Base-by-base conservation (phyloP, 352 stramenopile species). In the Hyaloperonospora arabidopsidis region DNA sequence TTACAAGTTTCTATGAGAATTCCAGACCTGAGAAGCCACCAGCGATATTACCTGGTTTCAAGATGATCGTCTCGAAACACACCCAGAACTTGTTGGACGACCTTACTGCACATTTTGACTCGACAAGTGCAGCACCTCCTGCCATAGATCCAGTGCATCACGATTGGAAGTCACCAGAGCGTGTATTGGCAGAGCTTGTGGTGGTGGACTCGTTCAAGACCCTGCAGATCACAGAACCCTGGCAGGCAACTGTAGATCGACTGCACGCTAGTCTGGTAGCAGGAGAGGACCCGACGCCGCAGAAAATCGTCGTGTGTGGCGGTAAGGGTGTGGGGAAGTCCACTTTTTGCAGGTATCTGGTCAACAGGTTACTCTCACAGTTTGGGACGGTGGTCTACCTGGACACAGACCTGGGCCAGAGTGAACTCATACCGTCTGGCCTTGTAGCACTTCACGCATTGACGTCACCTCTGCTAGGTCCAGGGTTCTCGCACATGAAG, bases 251-350 rank as follows among this genome's bases (percentile, higher is more conserved):
- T 0, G 78, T 64, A 1, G 63, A 85, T 10, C 48, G 50, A 39
- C 57, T 94, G 14, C 56, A 81, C 46, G 23, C 46, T 34, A 79
- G 68, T 29, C 40, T 85, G 13, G 17, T 78, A 14, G 39, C 35
- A 29, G 22, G 59, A 45, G 47, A 49, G 28, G 50, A 29, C 13
- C 5, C 38, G 8, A 22, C 23, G 0, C 43, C 57, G 2, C 74
- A 84, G 34, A 76, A 79, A 28, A 86, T 97, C 17, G 65, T 98
- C 13, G 84, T 98, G 13, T 97, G 89, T 66, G 95, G 95, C 25
- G 91, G 86, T 19, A 98, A 98, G 59, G 91, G 93, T 28, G 91
- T 97, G 15, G 95, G 95, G 15, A 98, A 98, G 68, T 97, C 87
- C 17, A 98, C 89, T 11, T 95, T 96, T 67, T 96, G 95, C 57